Conservation (phyloP, 192 early-diverging fungal genomes). For the Pecoramyces ruminantium region DNA sequence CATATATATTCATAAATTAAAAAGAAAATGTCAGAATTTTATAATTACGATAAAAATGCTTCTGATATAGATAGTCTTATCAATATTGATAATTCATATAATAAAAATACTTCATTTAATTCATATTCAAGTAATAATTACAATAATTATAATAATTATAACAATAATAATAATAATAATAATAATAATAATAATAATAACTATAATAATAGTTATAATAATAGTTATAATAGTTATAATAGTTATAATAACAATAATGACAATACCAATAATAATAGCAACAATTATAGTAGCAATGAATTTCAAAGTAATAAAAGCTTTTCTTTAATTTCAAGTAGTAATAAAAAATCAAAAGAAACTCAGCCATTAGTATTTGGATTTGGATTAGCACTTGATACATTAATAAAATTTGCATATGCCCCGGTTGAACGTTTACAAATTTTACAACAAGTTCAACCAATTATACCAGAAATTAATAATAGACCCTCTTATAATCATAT, state of each 20-base stretch:
- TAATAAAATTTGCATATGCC: not conserved
- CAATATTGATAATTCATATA: not conserved
- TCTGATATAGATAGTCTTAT: not conserved
- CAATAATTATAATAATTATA: not conserved
- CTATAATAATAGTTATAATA: not conserved
- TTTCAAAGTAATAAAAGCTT: not conserved
- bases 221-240: no score
- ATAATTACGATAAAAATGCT: not conserved
- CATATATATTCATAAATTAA: no score
- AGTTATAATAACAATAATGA: no score
- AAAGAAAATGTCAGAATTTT: not conserved
- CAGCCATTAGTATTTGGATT: not conserved
- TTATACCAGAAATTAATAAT: not conserved
- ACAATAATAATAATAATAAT: not conserved
- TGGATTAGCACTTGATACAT: not conserved
- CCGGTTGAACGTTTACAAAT: not conserved
- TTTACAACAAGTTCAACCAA: not conserved
- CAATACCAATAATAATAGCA: no score
- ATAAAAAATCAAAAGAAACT: not conserved
- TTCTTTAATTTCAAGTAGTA: not conserved
- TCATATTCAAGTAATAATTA: not conserved
- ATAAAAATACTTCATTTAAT: not conserved
- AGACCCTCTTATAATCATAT: not conserved
- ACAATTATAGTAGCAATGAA: no score
- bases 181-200: not conserved